Evolutionary conservation across 2,329 filamentous ascomycete genomes (phyloP).

Genomic region (Talaromyces sp.): DNA sequence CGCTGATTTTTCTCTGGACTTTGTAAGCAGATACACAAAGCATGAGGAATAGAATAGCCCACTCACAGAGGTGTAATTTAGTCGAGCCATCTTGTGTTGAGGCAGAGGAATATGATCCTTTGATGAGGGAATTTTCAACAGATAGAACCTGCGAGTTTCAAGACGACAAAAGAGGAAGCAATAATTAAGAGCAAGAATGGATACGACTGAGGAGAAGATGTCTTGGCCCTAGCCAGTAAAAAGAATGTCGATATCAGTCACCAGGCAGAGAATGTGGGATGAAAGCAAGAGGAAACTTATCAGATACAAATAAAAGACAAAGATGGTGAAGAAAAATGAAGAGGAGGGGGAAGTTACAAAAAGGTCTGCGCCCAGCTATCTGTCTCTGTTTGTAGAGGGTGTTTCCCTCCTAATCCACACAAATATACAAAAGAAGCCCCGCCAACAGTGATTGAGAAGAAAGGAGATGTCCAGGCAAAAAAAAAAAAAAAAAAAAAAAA

Average conservation of each 20-base stretch:
- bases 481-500: too few species aligned
- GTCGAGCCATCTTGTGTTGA: slow-evolving; percentile 32
- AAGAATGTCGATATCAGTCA: neutral
- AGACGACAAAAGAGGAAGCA: neutral
- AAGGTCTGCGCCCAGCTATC: neutral
- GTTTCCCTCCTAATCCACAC: neutral
- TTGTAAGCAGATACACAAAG: neutral
- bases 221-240: neutral
- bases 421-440: neutral
- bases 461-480: neutral
- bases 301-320: too few species aligned
- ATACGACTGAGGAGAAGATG: neutral
- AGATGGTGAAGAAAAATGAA: neutral
- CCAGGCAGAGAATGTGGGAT: neutral
- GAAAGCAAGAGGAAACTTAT: neutral
- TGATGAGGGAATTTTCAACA: neutral
- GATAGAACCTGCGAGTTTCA: neutral
- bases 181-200: neutral
- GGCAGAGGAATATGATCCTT: neutral
- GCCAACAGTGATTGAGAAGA: neutral
- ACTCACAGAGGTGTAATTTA: slow-evolving; percentile 41
- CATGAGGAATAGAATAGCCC: neutral
- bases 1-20: slow-evolving; percentile 44
- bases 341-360: neutral
- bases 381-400: neutral